phyloP scores from a whole-genome alignment of 1,284 basidiomycete species.

The Neonothopanus nambi region DNA sequence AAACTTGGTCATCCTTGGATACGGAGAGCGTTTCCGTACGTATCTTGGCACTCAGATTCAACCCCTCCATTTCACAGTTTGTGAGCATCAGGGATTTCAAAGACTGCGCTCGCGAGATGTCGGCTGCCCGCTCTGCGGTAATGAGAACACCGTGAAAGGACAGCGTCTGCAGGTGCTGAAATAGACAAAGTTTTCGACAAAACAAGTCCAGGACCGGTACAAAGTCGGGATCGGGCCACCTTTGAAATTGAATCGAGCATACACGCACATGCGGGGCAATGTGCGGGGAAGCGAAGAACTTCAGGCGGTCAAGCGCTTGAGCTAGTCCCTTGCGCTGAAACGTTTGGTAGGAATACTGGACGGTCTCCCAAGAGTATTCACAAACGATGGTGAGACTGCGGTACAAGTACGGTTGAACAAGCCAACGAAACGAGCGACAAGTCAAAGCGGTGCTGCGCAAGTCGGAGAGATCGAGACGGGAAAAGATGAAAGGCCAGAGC shows the following conservation, averaged over 20 bases:
- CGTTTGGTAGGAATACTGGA: conserved; percentile 8
- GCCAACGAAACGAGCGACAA: conserved; percentile 12
- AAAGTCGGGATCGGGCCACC: conserved; percentile 10
- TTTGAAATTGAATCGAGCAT: conserved; percentile 13
- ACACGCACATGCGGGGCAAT: conserved; percentile 14
- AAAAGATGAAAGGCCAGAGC: conserved; percentile 13
- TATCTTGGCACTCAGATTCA: not conserved
- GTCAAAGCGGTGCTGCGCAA: conserved; percentile 14
- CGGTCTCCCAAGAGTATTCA: conserved; percentile 9
- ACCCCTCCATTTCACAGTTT: conserved; percentile 8
- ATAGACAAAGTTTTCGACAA: conserved; percentile 5
- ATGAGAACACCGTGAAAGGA: conserved; percentile 10
- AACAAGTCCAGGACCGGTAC: conserved; percentile 11
- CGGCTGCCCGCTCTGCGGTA: not conserved
- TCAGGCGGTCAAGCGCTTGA: conserved; percentile 9
- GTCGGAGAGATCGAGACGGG: conserved; percentile 1
- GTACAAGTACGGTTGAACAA: conserved; percentile 12
- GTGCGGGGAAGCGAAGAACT: conserved; percentile 13
- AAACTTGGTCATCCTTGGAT: not conserved
- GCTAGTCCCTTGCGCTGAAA: conserved; percentile 9
- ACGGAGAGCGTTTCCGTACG: conserved; percentile 3
- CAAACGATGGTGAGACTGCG: conserved; percentile 12
- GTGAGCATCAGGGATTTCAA: conserved; percentile 7
- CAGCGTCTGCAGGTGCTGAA: conserved; percentile 12
- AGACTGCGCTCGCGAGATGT: conserved; percentile 8